Conservation (phyloP, 495 filamentous ascomycete species). For the Neurospora pannonica region DNA sequence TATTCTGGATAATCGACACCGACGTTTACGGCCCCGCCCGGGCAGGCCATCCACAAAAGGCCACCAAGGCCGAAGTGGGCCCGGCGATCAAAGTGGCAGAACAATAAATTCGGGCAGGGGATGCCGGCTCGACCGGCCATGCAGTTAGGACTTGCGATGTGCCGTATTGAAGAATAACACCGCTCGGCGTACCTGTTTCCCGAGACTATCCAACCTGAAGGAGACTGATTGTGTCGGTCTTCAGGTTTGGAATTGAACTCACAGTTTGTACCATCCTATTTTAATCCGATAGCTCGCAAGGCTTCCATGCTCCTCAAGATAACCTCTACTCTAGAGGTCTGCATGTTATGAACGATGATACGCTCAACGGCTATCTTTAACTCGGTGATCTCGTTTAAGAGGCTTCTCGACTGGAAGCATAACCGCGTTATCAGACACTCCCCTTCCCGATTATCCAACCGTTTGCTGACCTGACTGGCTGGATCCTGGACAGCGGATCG, state of each 20-base stretch:
- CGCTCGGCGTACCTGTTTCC: background rate
- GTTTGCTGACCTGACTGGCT: background rate
- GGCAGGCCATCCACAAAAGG: background rate
- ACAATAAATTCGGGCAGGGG: background rate
- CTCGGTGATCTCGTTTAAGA: background rate
- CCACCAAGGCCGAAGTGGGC: background rate
- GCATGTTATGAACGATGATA: background rate
- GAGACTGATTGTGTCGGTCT: background rate
- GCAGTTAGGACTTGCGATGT: background rate
- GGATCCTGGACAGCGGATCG: background rate
- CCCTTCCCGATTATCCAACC: background rate
- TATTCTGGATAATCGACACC: too few relatives aligned
- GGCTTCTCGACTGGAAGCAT: background rate
- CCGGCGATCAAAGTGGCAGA: background rate
- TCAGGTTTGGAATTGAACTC: background rate
- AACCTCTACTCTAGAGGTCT: too few relatives aligned
- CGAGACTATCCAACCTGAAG: background rate
- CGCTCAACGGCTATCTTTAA: background rate
- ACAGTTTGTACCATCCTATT: background rate
- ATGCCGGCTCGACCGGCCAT: background rate
- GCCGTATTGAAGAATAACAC: background rate
- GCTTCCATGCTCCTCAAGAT: background rate
- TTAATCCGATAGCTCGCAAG: background rate
- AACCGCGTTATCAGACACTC: background rate
- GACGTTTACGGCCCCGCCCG: background rate